phyloP scores from a whole-genome alignment of 148 eudicot species.

The Amaranthus hypochondriacus region DNA sequence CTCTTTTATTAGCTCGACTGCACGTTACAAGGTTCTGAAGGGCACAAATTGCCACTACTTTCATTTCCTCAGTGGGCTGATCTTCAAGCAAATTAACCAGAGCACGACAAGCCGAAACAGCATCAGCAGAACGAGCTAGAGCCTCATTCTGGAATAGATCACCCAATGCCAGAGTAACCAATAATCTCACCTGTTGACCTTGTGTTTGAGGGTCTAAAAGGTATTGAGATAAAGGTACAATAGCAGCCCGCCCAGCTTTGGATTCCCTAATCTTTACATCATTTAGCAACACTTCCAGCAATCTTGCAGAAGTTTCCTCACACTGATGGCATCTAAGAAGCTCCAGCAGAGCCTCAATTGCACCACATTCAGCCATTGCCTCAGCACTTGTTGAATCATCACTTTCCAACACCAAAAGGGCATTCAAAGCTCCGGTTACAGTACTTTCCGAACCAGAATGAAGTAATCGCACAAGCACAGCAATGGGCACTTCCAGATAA shows the following conservation, averaged over 20 bases:
- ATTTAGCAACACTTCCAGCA: constrained; percentile 83
- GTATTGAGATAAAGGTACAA: constrained; percentile 88
- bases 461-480: constrained; percentile 86
- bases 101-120: constrained; percentile 94
- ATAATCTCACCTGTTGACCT: constrained; percentile 88
- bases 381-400: constrained; percentile 88
- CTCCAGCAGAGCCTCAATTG: constrained; percentile 93
- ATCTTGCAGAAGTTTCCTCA: constrained; percentile 86
- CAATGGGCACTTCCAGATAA: constrained; percentile 92
- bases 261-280: constrained; percentile 91
- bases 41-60: constrained; percentile 95
- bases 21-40: constrained; percentile 92
- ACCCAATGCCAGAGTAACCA: constrained; percentile 92
- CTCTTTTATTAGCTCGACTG: constrained; percentile 93
- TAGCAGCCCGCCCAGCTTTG: constrained; percentile 74
- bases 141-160: constrained; percentile 93
- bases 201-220: constrained; percentile 98
- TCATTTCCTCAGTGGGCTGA: constrained; percentile 98
- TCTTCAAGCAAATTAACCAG: constrained; percentile 92
- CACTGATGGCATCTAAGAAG: constrained; percentile 88
- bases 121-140: constrained; percentile 87
- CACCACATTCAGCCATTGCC: constrained; percentile 99
- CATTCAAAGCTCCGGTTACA: constrained; percentile 80
- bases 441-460: constrained; percentile 87
- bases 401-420: constrained; percentile 91